Evolutionary conservation across 2,329 filamentous ascomycete genomes (phyloP), one percentile per base, ranked within the genome.

Genomic region (Paraconiothyrium brasiliense): DNA sequence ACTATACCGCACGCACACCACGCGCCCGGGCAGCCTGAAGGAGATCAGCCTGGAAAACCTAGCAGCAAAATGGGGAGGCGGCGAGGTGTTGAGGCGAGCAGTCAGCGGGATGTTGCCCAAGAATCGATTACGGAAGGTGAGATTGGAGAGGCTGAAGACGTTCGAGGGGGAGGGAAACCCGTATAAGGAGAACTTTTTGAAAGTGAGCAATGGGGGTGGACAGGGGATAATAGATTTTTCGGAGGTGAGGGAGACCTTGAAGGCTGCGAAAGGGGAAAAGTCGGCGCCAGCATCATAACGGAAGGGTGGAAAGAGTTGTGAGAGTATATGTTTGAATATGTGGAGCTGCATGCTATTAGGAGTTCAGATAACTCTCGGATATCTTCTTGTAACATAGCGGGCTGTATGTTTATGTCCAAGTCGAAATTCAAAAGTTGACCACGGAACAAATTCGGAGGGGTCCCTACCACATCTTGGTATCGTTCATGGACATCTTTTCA

Each of bases 61-160:
- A 84, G 95, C 97, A 85, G 90, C 88, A 73, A 97, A 97, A 85
- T 92, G 93, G 84, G 95, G 95, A 67, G 95, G 95, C 54, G 90
- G 90, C 41, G 95, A 99, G 85, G 90, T 99, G 41, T 81, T 99
- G 77, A 86, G 93, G 74, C 92, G 93, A 79, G 95, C 96, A 1
- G 96, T 99, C 44, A 91, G 91, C 76, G 96, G 96, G 52, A 99
- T 99, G 95, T 81, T 99, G 80, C 95, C 95, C 57, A 99, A 99
- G 87, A 99, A 99, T 82, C 84, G 94, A 73, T 82, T 99, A 75
- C 85, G 94, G 72, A 93, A 97, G 78, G 92, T 93, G 84, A 84
- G 96, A 67, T 82, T 99, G 82, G 92, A 90, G 41, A 85, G 95
- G 70, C 82, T 99, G 77, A 99, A 98, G 87, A 94, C 92, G 6